These are phyloP conservation scores for Jamesozyma piceae DNA, from an alignment of 805 yeast genomes.

Conservation along the genomic window DNA sequence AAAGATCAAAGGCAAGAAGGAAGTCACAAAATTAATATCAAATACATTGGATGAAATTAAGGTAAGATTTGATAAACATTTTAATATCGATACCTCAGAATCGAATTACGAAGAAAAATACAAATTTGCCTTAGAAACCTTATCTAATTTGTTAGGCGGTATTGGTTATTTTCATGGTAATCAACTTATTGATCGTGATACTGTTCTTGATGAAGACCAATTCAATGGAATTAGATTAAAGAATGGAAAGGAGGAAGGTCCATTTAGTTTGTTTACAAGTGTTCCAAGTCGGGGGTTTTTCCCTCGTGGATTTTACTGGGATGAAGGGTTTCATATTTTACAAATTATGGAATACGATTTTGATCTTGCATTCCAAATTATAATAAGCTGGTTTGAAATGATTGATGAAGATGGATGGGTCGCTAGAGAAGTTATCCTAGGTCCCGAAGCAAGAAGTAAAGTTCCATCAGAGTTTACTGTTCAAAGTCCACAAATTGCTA, in stretches of 20 bases:
- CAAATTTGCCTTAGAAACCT: constrained; percentile 62
- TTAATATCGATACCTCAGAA: constrained; percentile 29
- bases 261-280: constrained; percentile 64
- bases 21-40: constrained; percentile 16
- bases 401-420: constrained; percentile 86
- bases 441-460: constrained; percentile 78
- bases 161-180: constrained; percentile 82
- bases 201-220: constrained; percentile 59
- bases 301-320: constrained; percentile 98
- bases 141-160: constrained; percentile 84
- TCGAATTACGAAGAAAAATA: constrained; percentile 33
- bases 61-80: constrained; percentile 42
- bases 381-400: constrained; percentile 77
- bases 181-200: constrained; percentile 66
- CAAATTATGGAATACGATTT: constrained; percentile 77
- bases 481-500: constrained; percentile 84
- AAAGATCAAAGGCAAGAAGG: constrained; percentile 24
- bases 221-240: constrained; percentile 44
- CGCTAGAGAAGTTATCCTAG: constrained; percentile 89
- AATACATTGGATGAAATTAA: constrained; percentile 27
- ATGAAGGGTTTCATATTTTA: constrained; percentile 89
- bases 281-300: constrained; percentile 91
- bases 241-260: constrained; percentile 60
- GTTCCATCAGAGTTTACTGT: constrained; percentile 78
- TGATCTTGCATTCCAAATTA: constrained; percentile 68